Conservation (phyloP, 208 protist genomes). For the Crithidia bombi region DNA sequence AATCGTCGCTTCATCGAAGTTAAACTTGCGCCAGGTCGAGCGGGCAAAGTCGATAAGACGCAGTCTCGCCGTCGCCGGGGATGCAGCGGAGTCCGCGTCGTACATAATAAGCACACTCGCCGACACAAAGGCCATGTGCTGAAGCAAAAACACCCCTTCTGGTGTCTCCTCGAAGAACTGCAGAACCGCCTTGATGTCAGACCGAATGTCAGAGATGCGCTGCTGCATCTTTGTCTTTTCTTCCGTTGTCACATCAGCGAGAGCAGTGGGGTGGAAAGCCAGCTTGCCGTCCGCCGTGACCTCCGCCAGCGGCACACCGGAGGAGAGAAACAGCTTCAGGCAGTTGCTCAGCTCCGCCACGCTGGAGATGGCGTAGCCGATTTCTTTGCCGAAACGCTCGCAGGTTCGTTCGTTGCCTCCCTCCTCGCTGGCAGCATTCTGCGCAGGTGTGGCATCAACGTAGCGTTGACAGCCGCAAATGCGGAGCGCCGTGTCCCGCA, state of each 20-base stretch:
- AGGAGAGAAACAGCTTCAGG: constrained; percentile 55
- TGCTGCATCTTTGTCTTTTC: constrained; percentile 18
- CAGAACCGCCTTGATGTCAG: constrained; percentile 39
- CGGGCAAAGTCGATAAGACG: constrained; percentile 79
- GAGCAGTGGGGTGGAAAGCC: constrained; percentile 1
- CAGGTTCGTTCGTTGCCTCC: neutral
- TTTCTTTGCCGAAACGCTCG: constrained; percentile 47
- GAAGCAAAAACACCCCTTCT: constrained; percentile 52
- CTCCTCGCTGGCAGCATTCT: neutral
- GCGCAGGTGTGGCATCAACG: neutral
- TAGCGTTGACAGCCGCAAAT: constrained; percentile 62
- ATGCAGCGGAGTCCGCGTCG: constrained; percentile 43
- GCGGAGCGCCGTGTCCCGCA: constrained; percentile 52
- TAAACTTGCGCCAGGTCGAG: constrained; percentile 58
- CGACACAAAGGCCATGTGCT: constrained; percentile 76
- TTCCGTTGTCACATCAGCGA: neutral
- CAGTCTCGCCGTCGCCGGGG: constrained; percentile 22
- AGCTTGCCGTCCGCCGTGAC: constrained; percentile 9
- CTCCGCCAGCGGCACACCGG: constrained; percentile 18
- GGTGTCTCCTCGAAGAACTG: constrained; percentile 58
- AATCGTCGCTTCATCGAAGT: constrained; percentile 64
- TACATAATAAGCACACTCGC: constrained; percentile 73
- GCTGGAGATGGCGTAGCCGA: constrained; percentile 47
- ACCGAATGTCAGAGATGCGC: constrained; percentile 22
- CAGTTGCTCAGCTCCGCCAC: constrained; percentile 38